A percentile compares a stretch with the other conserved stretches of the same genome.
phyloP scores from a whole-genome alignment of 306 rosid genomes.

The Benincasa hispida region DNA sequence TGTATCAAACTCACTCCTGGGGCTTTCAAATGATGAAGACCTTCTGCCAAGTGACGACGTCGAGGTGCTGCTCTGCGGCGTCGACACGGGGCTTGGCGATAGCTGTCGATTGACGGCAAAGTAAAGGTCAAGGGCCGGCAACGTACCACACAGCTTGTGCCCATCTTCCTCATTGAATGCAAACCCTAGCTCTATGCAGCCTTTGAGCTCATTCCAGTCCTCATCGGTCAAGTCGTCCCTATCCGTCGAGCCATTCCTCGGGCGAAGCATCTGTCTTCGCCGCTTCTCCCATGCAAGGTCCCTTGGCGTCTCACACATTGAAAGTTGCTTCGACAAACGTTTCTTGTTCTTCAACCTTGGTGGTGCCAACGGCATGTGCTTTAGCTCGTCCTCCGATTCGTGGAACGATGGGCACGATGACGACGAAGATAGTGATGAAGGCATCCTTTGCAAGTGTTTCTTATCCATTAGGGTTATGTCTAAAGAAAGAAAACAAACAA shows the following conservation, averaged over 20 bases:
- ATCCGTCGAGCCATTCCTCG: constrained; percentile 16
- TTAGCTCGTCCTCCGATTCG: constrained; percentile 30
- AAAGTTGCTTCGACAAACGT: constrained; percentile 36
- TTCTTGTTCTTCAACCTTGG: constrained; percentile 25
- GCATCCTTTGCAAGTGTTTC: background rate
- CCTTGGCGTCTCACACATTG: constrained; percentile 39
- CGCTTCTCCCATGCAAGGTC: constrained; percentile 81
- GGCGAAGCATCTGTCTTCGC: constrained; percentile 31
- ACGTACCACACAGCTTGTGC: constrained; percentile 50
- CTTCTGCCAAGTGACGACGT: constrained; percentile 31
- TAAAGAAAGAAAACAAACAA: background rate
- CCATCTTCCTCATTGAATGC: constrained; percentile 90
- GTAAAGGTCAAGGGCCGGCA: constrained; percentile 89
- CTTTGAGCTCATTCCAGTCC: constrained; percentile 69
- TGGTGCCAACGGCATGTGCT: constrained; percentile 32
- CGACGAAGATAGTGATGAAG: background rate
- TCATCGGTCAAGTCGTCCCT: constrained; percentile 44
- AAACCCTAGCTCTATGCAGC: constrained; percentile 75
- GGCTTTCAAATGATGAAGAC: constrained; percentile 34
- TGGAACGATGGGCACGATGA: background rate
- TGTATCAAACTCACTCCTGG: constrained; percentile 42
- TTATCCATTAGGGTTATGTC: background rate
- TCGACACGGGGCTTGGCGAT: constrained; percentile 33
- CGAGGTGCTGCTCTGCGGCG: constrained; percentile 39
- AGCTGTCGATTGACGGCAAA: constrained; percentile 78